Evolutionary conservation across 2,329 filamentous ascomycete species (phyloP).

Genomic region (Exophiala sp.): DNA sequence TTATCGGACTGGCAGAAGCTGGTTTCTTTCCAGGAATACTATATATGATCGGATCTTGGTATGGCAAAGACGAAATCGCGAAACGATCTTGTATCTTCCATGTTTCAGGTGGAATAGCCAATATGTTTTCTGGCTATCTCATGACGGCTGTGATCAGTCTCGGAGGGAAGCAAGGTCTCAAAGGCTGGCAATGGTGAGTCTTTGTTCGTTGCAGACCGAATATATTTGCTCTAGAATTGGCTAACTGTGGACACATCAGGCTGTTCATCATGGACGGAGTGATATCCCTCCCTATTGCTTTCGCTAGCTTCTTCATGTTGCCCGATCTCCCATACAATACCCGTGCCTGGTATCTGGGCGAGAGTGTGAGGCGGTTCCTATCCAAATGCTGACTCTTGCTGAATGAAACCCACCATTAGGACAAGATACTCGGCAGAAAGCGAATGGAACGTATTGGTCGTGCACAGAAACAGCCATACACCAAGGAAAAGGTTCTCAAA

Average conservation of each 20-base stretch:
- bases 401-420: conserved; percentile 27
- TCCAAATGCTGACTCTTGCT: background rate
- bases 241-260: conserved; percentile 20
- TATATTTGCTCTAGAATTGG: background rate
- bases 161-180: conserved; percentile 43
- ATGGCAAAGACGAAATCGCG: conserved; percentile 45
- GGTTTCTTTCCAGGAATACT: conserved; percentile 50
- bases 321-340: conserved; percentile 43
- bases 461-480: conserved; percentile 4
- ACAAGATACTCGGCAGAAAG: conserved; percentile 42
- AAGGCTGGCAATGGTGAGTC: conserved; percentile 48
- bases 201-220: background rate
- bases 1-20: too few species aligned
- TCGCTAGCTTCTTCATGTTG: conserved; percentile 40
- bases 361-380: conserved; percentile 10
- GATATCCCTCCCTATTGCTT: conserved; percentile 41
- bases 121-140: conserved; percentile 47
- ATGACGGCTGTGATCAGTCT: conserved; percentile 50
- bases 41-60: conserved; percentile 49
- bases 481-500: conserved; percentile 9
- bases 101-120: conserved; percentile 40
- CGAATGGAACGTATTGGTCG: conserved; percentile 38
- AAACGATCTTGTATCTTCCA: conserved; percentile 51
- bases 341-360: conserved; percentile 34
- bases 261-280: conserved; percentile 38